Evolutionary conservation across 179 eudicot species (phyloP).

Genomic region (Spergularia azorica): DNA sequence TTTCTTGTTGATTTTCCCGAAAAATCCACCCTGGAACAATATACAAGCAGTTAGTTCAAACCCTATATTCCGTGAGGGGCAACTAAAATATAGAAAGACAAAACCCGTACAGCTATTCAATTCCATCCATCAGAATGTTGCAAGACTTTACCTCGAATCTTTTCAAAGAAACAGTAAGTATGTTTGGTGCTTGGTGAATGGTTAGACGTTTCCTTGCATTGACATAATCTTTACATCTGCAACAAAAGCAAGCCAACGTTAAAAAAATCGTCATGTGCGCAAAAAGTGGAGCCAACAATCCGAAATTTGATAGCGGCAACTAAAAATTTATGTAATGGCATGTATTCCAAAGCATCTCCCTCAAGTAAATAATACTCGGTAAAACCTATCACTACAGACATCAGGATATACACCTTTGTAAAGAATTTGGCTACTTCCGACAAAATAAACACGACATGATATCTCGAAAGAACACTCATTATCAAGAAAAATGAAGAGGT

Average conservation of each 20-base stretch:
- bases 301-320: not conserved
- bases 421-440: not conserved
- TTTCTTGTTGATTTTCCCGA: slow-evolving; percentile 92
- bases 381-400: not conserved
- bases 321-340: not conserved
- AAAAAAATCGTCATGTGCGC: not conserved
- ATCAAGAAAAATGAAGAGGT: not conserved
- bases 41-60: slow-evolving; percentile 10
- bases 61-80: not conserved
- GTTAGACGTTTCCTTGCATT: slow-evolving; percentile 81
- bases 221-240: slow-evolving; percentile 94
- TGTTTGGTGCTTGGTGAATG: slow-evolving; percentile 75
- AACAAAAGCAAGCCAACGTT: slow-evolving; percentile 10
- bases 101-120: not conserved
- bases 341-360: not conserved
- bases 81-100: not conserved
- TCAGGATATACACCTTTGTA: not conserved
- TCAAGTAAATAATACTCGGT: not conserved
- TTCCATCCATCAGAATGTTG: not conserved
- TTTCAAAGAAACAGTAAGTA: slow-evolving; percentile 88
- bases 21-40: slow-evolving; percentile 77
- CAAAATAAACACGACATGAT: not conserved
- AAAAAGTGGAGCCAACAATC: not conserved
- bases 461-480: not conserved
- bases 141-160: slow-evolving; percentile 74